Percentiles rank a stretch among this genome's conserved stretches.
Conservation (phyloP, 164 flowering plant genomes). For the Stephania yunnanensis region DNA sequence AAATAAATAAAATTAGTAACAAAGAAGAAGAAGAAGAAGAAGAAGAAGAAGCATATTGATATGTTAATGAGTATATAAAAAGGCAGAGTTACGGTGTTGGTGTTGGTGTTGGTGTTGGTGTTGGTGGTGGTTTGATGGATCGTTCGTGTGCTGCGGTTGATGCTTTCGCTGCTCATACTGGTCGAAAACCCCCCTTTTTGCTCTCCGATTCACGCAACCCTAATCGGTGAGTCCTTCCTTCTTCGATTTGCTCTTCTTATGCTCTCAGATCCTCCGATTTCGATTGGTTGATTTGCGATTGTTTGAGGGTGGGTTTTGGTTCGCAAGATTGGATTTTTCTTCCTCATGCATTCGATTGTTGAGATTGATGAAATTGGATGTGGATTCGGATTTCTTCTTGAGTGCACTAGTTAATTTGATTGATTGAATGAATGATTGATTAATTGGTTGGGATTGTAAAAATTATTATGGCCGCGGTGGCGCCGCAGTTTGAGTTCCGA, state of each 20-base stretch:
- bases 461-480: conserved; percentile 32
- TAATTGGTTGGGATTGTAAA: background rate
- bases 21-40: too few relatives aligned
- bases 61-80: too few relatives aligned
- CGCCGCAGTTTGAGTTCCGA: conserved; percentile 42
- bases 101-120: background rate
- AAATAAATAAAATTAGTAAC: too few relatives aligned
- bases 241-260: background rate
- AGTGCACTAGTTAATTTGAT: background rate
- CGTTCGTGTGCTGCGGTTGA: background rate
- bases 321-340: background rate
- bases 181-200: background rate
- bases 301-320: background rate
- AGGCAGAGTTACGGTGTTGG: too few relatives aligned
- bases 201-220: background rate
- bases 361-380: background rate
- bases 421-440: background rate
- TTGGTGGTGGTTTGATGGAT: background rate
- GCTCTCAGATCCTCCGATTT: background rate
- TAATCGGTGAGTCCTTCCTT: background rate
- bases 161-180: conserved; percentile 1
- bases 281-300: background rate
- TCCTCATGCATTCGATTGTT: conserved; percentile 2
- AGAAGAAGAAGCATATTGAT: too few relatives aligned
- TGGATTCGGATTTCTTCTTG: background rate